Percentiles rank a stretch among this genome's conserved stretches.
These are phyloP conservation scores for Aspergillus phoenicis DNA, from an alignment of 2,329 filamentous ascomycete genomes.

Conservation along the genomic window DNA sequence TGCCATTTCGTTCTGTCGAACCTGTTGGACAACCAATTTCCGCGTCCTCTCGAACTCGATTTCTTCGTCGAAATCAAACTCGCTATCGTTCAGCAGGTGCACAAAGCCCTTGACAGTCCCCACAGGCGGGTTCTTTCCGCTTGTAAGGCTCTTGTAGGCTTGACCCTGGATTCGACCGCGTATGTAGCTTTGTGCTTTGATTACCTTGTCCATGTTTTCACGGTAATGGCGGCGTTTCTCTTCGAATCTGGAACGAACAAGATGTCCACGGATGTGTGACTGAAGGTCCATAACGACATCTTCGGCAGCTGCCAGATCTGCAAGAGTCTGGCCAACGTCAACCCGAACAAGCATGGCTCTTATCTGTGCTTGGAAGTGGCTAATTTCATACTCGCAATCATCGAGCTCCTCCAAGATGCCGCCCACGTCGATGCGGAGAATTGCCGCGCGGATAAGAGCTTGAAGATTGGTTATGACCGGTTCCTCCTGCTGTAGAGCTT, in stretches of 20 bases:
- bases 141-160: constrained; percentile 95
- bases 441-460: constrained; percentile 43
- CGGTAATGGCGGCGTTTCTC: constrained; percentile 88
- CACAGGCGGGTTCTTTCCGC: constrained; percentile 93
- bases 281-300: constrained; percentile 75
- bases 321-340: constrained; percentile 72
- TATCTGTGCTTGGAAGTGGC: constrained; percentile 71
- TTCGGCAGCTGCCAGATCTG: constrained; percentile 80
- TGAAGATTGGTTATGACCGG: constrained; percentile 41
- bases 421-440: constrained; percentile 44
- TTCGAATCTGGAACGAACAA: constrained; percentile 73
- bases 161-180: constrained; percentile 94
- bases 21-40: constrained; percentile 95
- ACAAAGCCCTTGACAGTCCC: constrained; percentile 98
- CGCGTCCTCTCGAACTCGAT: constrained; percentile 93
- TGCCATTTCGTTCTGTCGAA: constrained; percentile 93
- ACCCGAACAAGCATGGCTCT: constrained; percentile 78
- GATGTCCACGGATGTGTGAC: constrained; percentile 69
- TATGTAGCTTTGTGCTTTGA: constrained; percentile 98
- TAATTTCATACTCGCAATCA: constrained; percentile 67
- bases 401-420: constrained; percentile 69
- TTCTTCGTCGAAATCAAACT: constrained; percentile 98
- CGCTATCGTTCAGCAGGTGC: constrained; percentile 94
- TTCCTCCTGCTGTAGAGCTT: constrained; percentile 35
- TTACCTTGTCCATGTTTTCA: constrained; percentile 97